Base-by-base conservation (phyloP, 176 grass and related monocot genomes). In the Raddia guianensis region DNA sequence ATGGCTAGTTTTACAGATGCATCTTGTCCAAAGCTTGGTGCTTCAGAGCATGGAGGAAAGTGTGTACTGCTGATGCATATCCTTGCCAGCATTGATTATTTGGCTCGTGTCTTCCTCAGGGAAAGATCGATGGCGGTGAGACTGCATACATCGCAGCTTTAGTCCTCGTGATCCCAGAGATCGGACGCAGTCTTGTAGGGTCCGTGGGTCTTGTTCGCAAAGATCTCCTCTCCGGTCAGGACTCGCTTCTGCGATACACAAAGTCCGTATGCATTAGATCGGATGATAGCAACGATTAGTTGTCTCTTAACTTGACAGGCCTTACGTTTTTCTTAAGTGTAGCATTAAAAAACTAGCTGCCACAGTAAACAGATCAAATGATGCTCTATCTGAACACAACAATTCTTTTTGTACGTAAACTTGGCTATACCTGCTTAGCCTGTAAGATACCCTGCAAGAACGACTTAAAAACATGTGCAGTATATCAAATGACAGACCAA, bases 81-180 rank as follows among this genome's bases (percentile, higher is more conserved):
- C 27, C 27, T 27, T 27, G 37, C 37, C 53, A 10, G 21, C 3
- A 32, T 55, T 34, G 33, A n/a, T 86, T 66, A 50, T 81, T 73
- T 15, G 9, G 9, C 2, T 9, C 61, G 9, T 56, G 9, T 56
- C n/a, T 33, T 71, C 51, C 12, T 19, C 7, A 57, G 55, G 55
- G 51, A n/a, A 19, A 9, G 52, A 18, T 18, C 2, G 55, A 57
- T 3, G 55, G 18, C 55, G 55, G 18, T 9, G 0, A 19, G 55
- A 57, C 19, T 20, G n/a, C 37, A 40, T 20, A 33, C 18, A 68
- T 16, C 7, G 35, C 49, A 63, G 67, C 11, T 79, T 79, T 77
- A 91, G 82, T 91, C 88, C 73, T 93, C 88, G 58, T 91, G 59
- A 74, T 97, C 90, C 93, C 93, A 93, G 15, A 97, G 0, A 7